Conservation (phyloP, 257 asterid genomes). For the Nicotiana otophora region DNA sequence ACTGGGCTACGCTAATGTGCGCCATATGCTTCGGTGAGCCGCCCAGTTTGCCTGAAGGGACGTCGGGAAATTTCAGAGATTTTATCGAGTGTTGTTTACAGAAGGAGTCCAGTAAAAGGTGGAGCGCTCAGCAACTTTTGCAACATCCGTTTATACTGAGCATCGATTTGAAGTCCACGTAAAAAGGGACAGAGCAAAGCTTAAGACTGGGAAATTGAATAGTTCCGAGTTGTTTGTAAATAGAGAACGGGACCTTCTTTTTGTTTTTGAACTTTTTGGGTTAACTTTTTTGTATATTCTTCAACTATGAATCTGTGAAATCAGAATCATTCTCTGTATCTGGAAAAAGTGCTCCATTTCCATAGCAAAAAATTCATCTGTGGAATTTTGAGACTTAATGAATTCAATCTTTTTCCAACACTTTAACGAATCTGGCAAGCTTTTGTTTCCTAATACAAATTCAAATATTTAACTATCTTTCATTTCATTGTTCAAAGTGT, state of each 20-base stretch:
- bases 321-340: neutral
- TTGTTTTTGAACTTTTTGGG: neutral
- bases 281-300: constrained; percentile 14
- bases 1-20: constrained; percentile 96
- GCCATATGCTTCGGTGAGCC: constrained; percentile 93
- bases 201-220: neutral
- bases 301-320: neutral
- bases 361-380: neutral
- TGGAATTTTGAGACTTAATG: neutral
- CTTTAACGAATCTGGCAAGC: neutral
- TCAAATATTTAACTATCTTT: neutral
- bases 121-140: constrained; percentile 58
- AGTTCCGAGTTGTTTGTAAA: constrained; percentile 8
- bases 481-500: neutral
- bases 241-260: neutral
- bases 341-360: constrained; percentile 14
- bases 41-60: constrained; percentile 61
- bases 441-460: neutral
- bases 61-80: constrained; percentile 52
- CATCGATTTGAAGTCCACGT: constrained; percentile 11
- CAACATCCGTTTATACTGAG: constrained; percentile 53
- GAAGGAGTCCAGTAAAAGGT: constrained; percentile 72
- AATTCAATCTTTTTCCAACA: neutral
- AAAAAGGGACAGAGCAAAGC: neutral
- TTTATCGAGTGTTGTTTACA: constrained; percentile 75